These are phyloP conservation scores for Trichoderma koningiopsis DNA, from an alignment of 2,329 filamentous ascomycete genomes.

Conservation along the genomic window DNA sequence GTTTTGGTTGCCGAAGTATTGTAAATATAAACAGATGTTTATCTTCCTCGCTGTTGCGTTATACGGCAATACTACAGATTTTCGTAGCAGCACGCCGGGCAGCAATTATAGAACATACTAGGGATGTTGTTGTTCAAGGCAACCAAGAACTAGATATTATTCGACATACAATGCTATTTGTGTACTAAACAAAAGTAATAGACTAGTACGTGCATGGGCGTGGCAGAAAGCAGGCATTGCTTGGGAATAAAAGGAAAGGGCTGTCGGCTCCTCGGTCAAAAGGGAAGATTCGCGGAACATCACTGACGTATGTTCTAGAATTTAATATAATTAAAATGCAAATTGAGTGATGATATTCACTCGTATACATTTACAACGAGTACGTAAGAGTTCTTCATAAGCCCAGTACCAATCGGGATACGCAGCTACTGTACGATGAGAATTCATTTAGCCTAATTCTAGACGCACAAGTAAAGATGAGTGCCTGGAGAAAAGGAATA, in stretches of 20 bases:
- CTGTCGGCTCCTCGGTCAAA: slow-evolving; percentile 1
- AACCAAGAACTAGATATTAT: not conserved
- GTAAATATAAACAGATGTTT: not conserved
- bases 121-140: not conserved
- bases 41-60: not conserved
- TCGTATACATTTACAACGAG: not conserved
- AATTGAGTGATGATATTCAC: not conserved
- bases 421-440: too few species aligned
- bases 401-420: not conserved
- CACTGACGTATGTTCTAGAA: not conserved
- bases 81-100: not conserved
- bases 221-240: not conserved
- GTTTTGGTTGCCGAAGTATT: not conserved
- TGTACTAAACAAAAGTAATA: not conserved
- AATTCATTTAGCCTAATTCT: slow-evolving; percentile 16
- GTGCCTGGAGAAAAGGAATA: slow-evolving; percentile 17
- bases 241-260: not conserved
- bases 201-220: not conserved
- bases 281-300: not conserved
- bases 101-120: not conserved
- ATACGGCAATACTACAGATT: not conserved
- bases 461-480: not conserved
- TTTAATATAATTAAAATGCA: not conserved
- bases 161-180: not conserved
- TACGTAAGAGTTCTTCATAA: not conserved